Conservation (phyloP, 306 rosid species). For the Trifolium subterraneum region DNA sequence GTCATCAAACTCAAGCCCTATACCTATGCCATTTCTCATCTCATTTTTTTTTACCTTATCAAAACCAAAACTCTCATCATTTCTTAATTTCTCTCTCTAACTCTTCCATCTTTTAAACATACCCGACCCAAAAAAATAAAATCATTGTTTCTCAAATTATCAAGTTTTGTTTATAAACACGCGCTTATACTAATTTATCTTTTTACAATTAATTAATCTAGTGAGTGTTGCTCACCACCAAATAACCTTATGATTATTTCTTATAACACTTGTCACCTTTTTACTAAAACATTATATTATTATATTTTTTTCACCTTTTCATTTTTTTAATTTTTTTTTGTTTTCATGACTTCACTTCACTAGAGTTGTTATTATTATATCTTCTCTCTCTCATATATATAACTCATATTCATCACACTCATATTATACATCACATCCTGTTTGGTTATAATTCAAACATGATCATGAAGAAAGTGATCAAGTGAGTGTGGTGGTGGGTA, state of each 20-base stretch:
- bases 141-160: conserved; percentile 63
- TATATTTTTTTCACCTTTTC: conserved; percentile 35
- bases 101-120: too few species aligned
- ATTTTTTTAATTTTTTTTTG: conserved; percentile 9
- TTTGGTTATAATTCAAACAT: conserved; percentile 58
- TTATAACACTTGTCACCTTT: conserved; percentile 78
- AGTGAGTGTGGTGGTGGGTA: conserved; percentile 27
- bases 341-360: conserved; percentile 8
- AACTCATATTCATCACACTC: conserved; percentile 13
- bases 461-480: conserved; percentile 50
- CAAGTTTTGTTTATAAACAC: conserved; percentile 68
- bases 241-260: conserved; percentile 81
- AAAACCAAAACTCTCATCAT: conserved; percentile 67
- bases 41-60: conserved; percentile 34
- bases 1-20: conserved; percentile 28
- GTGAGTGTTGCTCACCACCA: conserved; percentile 70
- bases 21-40: conserved; percentile 14
- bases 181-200: conserved; percentile 56
- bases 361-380: conserved; percentile 21
- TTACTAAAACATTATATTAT: conserved; percentile 39
- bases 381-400: conserved; percentile 2
- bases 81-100: conserved; percentile 1
- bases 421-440: conserved; percentile 35
- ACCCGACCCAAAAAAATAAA: neutral
- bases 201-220: neutral